phyloP scores from a whole-genome alignment of 1,284 basidiomycete species.

The Rhodotorula mucilaginosa region DNA sequence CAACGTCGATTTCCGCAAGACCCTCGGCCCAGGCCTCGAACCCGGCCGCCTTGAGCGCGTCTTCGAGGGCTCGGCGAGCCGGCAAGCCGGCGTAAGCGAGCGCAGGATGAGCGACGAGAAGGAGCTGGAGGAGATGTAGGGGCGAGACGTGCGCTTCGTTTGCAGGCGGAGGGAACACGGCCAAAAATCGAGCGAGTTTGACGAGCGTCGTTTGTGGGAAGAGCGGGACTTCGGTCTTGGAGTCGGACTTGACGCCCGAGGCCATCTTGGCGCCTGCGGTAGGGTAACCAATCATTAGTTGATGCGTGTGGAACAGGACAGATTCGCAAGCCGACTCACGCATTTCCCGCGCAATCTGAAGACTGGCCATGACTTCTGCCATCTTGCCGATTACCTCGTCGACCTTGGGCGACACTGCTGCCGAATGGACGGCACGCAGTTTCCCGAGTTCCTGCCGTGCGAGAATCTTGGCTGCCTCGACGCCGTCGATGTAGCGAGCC shows the following conservation, averaged over 20 bases:
- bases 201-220: constrained; percentile 37
- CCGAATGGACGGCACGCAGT: neutral
- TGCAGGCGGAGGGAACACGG: constrained; percentile 26
- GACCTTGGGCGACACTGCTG: neutral
- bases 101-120: constrained; percentile 26
- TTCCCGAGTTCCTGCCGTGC: constrained; percentile 13
- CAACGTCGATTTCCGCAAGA: constrained; percentile 13
- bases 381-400: constrained; percentile 15
- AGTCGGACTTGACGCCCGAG: constrained; percentile 19
- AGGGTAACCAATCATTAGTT: neutral
- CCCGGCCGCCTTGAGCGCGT: constrained; percentile 4
- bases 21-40: constrained; percentile 21
- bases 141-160: constrained; percentile 4
- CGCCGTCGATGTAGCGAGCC: constrained; percentile 42
- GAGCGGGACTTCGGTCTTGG: constrained; percentile 24
- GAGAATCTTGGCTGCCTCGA: constrained; percentile 27
- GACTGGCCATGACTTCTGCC: constrained; percentile 21
- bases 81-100: constrained; percentile 16
- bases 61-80: constrained; percentile 19
- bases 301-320: neutral
- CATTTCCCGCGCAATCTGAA: constrained; percentile 34
- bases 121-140: constrained; percentile 14
- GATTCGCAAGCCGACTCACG: neutral
- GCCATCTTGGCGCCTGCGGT: constrained; percentile 30
- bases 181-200: constrained; percentile 32